These are phyloP conservation scores for Apostasia ramifera DNA, from an alignment of 106 monocot genomes.

Conservation along the genomic window DNA sequence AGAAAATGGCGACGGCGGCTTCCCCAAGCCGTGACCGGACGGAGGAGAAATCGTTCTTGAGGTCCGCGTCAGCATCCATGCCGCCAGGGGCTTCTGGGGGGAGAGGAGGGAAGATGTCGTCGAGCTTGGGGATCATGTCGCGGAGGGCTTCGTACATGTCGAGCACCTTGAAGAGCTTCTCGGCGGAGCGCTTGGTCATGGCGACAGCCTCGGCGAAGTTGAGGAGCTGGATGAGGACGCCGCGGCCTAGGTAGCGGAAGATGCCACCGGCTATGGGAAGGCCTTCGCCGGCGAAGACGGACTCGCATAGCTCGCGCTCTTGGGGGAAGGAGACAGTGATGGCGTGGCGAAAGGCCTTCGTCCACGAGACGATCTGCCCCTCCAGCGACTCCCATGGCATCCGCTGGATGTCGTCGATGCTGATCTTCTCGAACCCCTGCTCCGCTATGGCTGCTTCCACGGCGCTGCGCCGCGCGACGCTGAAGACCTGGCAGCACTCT, in stretches of 20 bases:
- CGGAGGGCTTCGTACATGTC: constrained; percentile 67
- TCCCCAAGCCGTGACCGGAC: constrained; percentile 13
- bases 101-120: constrained; percentile 30
- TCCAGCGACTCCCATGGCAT: constrained; percentile 54
- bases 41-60: constrained; percentile 11
- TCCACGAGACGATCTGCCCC: constrained; percentile 38
- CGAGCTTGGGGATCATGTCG: constrained; percentile 30
- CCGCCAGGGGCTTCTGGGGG: constrained; percentile 2
- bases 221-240: constrained; percentile 35
- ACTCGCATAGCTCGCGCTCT: constrained; percentile 34
- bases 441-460: constrained; percentile 15
- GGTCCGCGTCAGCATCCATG: not conserved
- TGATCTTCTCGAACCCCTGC: constrained; percentile 34
- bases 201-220: constrained; percentile 59
- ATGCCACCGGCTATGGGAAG: constrained; percentile 10
- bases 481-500: constrained; percentile 44
- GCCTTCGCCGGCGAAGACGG: constrained; percentile 23
- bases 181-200: constrained; percentile 48
- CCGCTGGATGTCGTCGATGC: constrained; percentile 48
- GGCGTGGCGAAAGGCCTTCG: constrained; percentile 26
- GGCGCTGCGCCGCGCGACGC: constrained; percentile 23
- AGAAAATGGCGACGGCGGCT: constrained; percentile 16
- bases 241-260: constrained; percentile 33
- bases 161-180: constrained; percentile 76
- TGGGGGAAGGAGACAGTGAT: constrained; percentile 16